Conservation (phyloP, 805 yeast genomes). For the Zygotorulaspora florentina region DNA sequence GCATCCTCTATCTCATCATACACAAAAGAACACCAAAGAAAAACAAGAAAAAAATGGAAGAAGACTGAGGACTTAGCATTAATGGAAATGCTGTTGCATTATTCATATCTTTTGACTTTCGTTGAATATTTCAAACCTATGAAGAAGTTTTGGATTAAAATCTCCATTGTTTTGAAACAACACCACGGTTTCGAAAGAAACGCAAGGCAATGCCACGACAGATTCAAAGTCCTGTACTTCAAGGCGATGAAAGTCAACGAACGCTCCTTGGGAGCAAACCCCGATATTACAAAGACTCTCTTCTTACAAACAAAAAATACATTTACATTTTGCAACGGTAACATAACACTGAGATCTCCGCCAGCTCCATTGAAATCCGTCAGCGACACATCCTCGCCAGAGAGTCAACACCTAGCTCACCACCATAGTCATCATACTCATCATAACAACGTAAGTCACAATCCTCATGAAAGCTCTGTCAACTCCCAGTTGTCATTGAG, state of each 20-base stretch:
- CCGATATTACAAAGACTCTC: slow-evolving; percentile 11
- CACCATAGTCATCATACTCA: neutral
- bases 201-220: slow-evolving; percentile 31
- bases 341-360: slow-evolving; percentile 18
- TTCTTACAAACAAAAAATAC: slow-evolving; percentile 16
- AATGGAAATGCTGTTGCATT: slow-evolving; percentile 15
- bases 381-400: neutral
- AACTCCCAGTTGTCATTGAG: neutral
- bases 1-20: slow-evolving; percentile 1
- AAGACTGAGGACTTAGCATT: slow-evolving; percentile 24
- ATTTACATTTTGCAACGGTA: slow-evolving; percentile 22
- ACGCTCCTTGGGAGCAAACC: slow-evolving; percentile 8
- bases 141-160: slow-evolving; percentile 29
- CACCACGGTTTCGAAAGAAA: slow-evolving; percentile 22
- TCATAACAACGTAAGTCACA: neutral
- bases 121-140: slow-evolving; percentile 30
- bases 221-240: slow-evolving; percentile 27
- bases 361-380: slow-evolving; percentile 2
- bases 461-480: neutral
- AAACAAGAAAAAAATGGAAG: slow-evolving; percentile 26
- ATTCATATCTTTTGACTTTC: slow-evolving; percentile 21
- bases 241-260: slow-evolving; percentile 16
- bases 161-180: slow-evolving; percentile 20
- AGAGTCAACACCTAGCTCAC: neutral
- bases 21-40: slow-evolving; percentile 2